Evolutionary conservation across 2,329 filamentous ascomycete species (phyloP).

Genomic region (Diaporthe eres): DNA sequence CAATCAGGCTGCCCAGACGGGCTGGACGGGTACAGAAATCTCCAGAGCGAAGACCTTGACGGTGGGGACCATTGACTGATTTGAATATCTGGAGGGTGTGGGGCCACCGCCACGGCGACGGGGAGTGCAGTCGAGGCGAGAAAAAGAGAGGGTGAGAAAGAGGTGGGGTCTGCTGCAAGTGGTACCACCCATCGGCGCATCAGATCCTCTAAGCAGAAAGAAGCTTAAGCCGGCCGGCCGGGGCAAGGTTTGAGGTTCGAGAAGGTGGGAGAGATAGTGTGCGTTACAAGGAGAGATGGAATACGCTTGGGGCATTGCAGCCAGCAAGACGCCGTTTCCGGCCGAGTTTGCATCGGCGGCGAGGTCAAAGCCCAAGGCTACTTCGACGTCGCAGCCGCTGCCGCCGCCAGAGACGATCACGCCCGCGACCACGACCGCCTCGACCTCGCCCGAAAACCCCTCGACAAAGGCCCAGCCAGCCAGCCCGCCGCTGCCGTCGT

Average conservation of each 20-base stretch:
- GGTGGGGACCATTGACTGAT: constrained; percentile 26
- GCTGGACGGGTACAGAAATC: neutral
- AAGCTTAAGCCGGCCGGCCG: constrained; percentile 1
- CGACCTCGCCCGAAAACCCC: neutral
- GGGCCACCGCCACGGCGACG: neutral
- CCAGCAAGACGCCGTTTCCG: constrained; percentile 40
- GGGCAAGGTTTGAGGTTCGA: constrained; percentile 27
- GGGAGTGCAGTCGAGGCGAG: neutral
- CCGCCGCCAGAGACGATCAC: neutral
- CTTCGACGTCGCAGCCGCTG: constrained; percentile 2
- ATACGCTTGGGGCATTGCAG: constrained; percentile 41
- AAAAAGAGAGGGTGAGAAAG: neutral
- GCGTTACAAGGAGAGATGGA: constrained; percentile 26
- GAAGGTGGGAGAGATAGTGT: neutral
- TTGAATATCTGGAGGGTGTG: constrained; percentile 19
- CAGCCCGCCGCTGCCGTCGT: constrained; percentile 18
- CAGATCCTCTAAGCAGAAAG: constrained; percentile 30
- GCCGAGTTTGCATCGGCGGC: constrained; percentile 35
- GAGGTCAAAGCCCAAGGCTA: constrained; percentile 23
- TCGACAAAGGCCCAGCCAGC: constrained; percentile 2
- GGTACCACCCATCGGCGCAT: neutral
- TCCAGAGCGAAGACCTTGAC: constrained; percentile 18
- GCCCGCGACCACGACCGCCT: neutral
- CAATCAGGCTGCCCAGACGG: constrained; percentile 22
- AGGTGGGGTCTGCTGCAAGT: constrained; percentile 21